phyloP scores from a whole-genome alignment of 257 asterid genomes.

The Schizonepeta tenuifolia region DNA sequence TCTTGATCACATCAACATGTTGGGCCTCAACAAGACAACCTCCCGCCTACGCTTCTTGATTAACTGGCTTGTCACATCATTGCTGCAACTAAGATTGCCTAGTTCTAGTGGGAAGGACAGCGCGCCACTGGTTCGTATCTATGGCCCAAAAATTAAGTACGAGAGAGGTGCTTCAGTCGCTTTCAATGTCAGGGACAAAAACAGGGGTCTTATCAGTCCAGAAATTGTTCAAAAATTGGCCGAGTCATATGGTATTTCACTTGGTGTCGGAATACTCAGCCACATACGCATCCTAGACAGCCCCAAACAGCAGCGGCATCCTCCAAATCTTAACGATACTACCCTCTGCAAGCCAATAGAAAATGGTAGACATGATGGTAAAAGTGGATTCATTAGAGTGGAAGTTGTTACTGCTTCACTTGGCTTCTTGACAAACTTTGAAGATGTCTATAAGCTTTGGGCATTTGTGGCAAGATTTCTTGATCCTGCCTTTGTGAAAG shows the following conservation, averaged over 20 bases:
- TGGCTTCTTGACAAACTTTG: constrained; percentile 83
- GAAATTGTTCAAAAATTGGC: constrained; percentile 89
- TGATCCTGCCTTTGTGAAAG: constrained; percentile 76
- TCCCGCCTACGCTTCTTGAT: constrained; percentile 80
- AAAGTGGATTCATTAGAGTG: constrained; percentile 83
- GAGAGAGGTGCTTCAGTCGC: constrained; percentile 98
- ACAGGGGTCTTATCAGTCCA: constrained; percentile 76
- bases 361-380: constrained; percentile 62
- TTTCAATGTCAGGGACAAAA: constrained; percentile 78
- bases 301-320: constrained; percentile 60
- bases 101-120: constrained; percentile 49
- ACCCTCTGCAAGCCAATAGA: constrained; percentile 95
- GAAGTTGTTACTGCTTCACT: constrained; percentile 99
- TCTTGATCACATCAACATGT: constrained; percentile 85
- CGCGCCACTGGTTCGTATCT: constrained; percentile 75
- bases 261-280: constrained; percentile 90
- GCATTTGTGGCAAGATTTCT: constrained; percentile 93
- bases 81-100: constrained; percentile 81
- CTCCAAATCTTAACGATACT: constrained; percentile 67
- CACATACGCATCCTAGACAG: constrained; percentile 73
- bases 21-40: constrained; percentile 94
- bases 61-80: constrained; percentile 90
- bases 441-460: constrained; percentile 96
- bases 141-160: constrained; percentile 93
- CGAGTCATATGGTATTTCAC: constrained; percentile 67